Evolutionary conservation across 176 grass and related monocot species (phyloP), one percentile per base, ranked within the genome.

Genomic region (Carex myosuroides): DNA sequence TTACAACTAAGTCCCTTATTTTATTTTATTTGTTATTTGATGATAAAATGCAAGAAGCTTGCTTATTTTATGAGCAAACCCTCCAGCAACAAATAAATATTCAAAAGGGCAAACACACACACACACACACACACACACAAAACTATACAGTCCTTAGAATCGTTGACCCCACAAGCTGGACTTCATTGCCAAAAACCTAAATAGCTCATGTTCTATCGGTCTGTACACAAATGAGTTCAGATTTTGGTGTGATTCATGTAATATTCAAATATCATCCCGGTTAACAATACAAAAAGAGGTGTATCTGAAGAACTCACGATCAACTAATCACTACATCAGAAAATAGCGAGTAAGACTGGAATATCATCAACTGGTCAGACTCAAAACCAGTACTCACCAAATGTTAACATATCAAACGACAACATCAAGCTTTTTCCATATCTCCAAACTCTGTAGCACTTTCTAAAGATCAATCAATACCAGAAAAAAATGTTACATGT

Each of bases 401-500:
- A 74, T 48, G 39, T 20, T 52, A 76, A 30, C 3, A 32, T 29
- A 54, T 26, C 0, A 56, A 55, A 54, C 5, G 2, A 32, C 44
- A 76, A 53, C 72, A 76, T 56, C 9, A 76, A 22, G 16, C 24
- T 76, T 1, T 9, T 55, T 30, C 4, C n/a, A n/a, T n/a, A n/a
- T n/a, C n/a, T n/a, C n/a, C 50, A 13, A 76, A 76, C 46, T 55
- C 18, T 75, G 1, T 13, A 37, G 57, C 37, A 81, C n/a, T 62
- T 44, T 21, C n/a, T 20, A 81, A 61, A 63, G 16, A 60, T 81
- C 30, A 44, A 81, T 60, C 16, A 32, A 37, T 22, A 22, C 22
- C 22, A 63, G 3, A 42, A 58, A 22, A 66, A 82, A 64, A 53
- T 29, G 70, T 71, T 90, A 98, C 95, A 92, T 93, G 95, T 98